Evolutionary conservation across 1,139 yeast genomes (phyloP), one percentile per base, ranked within the genome.

Genomic region (Lodderomyces pseudojiufengensis): DNA sequence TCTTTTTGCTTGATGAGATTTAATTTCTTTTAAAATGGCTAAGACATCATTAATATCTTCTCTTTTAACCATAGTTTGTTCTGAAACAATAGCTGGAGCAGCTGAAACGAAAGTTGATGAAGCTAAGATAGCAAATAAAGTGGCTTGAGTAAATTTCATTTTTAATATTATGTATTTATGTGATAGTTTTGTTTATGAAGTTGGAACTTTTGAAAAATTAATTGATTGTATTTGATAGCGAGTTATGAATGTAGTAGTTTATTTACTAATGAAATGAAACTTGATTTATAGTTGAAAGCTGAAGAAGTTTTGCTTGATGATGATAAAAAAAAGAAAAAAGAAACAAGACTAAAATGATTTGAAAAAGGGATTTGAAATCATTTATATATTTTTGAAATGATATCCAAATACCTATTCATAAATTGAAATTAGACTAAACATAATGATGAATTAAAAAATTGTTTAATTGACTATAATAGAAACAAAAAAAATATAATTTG

Each of bases 131-230:
- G 75, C 73, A 42, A 65, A 53, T 40, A 65, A 54, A 37, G 75
- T 57, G 38, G 75, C 52, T 42, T 65, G 59, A 31, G 74, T 54
- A 38, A 70, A 63, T 61, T 67, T 70, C 76, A 70, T 70, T 51
- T 21, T 33, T 20, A 20, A 21, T 18, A 9, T 18, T 16, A 14
- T 29, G 31, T 16, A 14, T 8, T 22, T 9, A 13, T n/a, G 32
- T 14, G 32, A 27, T 27, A 6, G 11, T 27, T 12, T 11, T 13
- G 3, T 18, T 15, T 24, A 11, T 21, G 25, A 23, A 22, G 21
- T 22, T 22, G 32, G 10, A 12, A 11, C 16, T 14, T 21, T 12
- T 3, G 12, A 30, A 18, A 5, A 18, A 18, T 18, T 18, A 18
- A 18, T n/a, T n/a, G n/a, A n/a, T n/a, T n/a, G n/a, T n/a, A n/a